These are phyloP conservation scores for Pseudognaphalium luteoalbum DNA, from an alignment of 129 eudicot genomes.

Conservation along the genomic window DNA sequence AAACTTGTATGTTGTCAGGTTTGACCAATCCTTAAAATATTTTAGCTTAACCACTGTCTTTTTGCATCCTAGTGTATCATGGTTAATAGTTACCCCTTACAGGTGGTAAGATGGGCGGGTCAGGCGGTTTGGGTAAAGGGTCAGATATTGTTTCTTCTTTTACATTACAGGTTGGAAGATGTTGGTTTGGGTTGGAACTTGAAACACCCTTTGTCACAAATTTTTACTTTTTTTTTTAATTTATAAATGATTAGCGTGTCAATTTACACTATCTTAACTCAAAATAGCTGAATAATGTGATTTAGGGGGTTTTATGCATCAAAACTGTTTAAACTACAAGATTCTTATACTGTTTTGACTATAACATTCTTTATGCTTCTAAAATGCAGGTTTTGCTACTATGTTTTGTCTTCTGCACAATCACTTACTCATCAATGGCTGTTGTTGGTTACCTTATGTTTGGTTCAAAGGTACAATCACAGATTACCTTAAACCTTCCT, in stretches of 20 bases:
- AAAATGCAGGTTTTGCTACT: constrained; percentile 66
- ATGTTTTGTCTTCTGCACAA: constrained; percentile 71
- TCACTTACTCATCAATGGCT: constrained; percentile 79
- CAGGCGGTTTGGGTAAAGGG: background rate
- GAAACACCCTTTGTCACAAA: background rate
- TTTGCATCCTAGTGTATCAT: background rate
- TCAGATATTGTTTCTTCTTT: background rate
- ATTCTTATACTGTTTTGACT: background rate
- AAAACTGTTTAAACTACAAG: background rate
- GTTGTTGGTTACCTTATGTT: constrained; percentile 85
- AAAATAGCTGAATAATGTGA: background rate
- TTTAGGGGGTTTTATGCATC: background rate
- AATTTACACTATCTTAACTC: background rate
- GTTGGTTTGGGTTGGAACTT: background rate
- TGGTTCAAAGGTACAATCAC: constrained; percentile 61
- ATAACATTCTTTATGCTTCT: background rate
- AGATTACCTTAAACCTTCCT: constrained; percentile 82
- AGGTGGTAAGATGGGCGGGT: background rate
- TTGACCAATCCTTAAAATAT: background rate
- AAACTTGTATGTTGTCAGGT: background rate
- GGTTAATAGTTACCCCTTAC: background rate
- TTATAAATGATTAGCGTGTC: background rate
- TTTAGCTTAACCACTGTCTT: background rate
- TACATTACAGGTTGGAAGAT: background rate
- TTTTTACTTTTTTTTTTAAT: too few species aligned